Evolutionary conservation across 331 rosid species (phyloP).

Genomic region (Rhamnella rubrinervis): DNA sequence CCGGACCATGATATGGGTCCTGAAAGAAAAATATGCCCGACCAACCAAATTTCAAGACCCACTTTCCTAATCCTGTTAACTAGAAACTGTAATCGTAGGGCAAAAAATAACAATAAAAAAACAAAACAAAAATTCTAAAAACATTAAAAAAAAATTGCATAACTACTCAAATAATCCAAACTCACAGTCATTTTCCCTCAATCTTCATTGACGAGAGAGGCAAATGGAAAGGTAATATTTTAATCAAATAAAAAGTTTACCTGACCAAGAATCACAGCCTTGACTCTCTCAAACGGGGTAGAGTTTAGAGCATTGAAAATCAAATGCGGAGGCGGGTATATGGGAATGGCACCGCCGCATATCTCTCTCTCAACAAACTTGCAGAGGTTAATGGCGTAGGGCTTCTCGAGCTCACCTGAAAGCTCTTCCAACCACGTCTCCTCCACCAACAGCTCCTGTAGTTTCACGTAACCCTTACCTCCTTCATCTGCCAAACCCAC

Average conservation of each 20-base stretch:
- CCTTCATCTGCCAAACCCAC: conserved; percentile 16
- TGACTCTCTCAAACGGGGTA: conserved; percentile 67
- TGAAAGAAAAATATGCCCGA: conserved; percentile 6
- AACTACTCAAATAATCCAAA: too few species aligned
- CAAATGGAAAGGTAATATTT: too few species aligned
- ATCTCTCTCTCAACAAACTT: conserved; percentile 64
- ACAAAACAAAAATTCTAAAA: not conserved
- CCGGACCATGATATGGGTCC: conserved; percentile 98
- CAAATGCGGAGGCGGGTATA: conserved; percentile 76
- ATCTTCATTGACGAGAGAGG: too few species aligned
- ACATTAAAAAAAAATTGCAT: too few species aligned
- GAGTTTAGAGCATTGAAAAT: conserved; percentile 89
- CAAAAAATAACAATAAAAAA: not conserved
- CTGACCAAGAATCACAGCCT: conserved; percentile 93
- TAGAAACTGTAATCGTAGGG: not conserved
- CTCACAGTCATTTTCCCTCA: too few species aligned
- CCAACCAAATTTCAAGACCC: conserved; percentile 10
- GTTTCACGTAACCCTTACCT: conserved; percentile 30
- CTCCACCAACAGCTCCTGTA: conserved; percentile 76
- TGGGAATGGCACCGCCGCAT: conserved; percentile 31
- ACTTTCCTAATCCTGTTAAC: not conserved
- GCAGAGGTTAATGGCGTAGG: conserved; percentile 61
- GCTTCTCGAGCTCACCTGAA: conserved; percentile 63
- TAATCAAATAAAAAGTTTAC: conserved; percentile 12
- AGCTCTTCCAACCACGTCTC: conserved; percentile 75